A percentile compares a stretch with the other conserved stretches of the same genome.
phyloP scores from a whole-genome alignment of 768 basidiomycete genomes.

The Dioszegia crocea region DNA sequence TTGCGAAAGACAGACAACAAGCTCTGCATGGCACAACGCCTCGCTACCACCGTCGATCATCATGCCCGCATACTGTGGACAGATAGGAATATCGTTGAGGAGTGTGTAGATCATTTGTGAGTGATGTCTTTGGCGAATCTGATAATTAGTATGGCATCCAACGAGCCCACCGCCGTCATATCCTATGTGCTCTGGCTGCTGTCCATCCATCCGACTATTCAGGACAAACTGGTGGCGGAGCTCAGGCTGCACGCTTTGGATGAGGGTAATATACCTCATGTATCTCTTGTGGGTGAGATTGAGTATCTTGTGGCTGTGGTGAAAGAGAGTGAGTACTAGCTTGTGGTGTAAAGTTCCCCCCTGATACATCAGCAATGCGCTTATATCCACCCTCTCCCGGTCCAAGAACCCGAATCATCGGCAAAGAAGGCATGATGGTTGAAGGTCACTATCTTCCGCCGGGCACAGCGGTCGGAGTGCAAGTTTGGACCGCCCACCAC shows the following conservation, averaged over 20 bases:
- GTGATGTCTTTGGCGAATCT: too few relatives aligned
- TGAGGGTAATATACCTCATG: neutral
- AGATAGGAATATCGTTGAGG: neutral
- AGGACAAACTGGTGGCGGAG: neutral
- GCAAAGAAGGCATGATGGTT: neutral
- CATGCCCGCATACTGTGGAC: slow-evolving; percentile 1
- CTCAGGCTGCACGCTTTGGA: neutral
- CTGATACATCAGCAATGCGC: neutral
- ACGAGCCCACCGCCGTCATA: neutral
- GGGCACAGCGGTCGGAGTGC: slow-evolving; percentile 12
- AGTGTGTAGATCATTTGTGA: slow-evolving; percentile 10
- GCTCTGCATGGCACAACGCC: neutral
- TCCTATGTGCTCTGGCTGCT: neutral
- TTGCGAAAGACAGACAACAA: neutral
- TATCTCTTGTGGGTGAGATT: neutral
- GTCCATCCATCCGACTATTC: neutral
- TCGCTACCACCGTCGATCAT: neutral
- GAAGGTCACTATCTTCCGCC: neutral
- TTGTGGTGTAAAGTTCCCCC: too few relatives aligned
- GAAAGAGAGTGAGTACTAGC: slow-evolving; percentile 9
- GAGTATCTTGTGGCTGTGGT: slow-evolving; percentile 9
- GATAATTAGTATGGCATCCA: too few relatives aligned
- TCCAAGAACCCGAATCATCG: neutral
- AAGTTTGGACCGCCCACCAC: slow-evolving; percentile 7
- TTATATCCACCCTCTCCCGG: slow-evolving; percentile 2